Base-by-base conservation (phyloP, 1,284 basidiomycete species). In the Ganoderma boninense region DNA sequence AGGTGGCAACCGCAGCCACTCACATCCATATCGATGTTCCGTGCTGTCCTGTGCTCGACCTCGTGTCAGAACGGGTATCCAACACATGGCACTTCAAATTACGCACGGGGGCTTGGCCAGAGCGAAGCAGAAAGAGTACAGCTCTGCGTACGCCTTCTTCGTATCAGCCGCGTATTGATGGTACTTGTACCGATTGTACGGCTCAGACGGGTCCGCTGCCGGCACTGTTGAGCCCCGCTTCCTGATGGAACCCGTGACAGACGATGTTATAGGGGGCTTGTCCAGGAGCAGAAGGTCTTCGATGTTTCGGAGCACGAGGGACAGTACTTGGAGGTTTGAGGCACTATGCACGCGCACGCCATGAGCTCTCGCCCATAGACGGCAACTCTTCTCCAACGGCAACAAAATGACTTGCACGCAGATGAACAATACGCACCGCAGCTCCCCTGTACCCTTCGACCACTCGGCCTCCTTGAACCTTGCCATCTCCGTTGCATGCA, bases 1-100 rank as follows among this genome's bases (percentile, higher is more conserved):
- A 4, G 14, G 20, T 43, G 20, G 68, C 26, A 43, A n/a, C 56
- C 38, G 59, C 42, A 69, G n/a, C 40, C 69, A 52, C 80, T 75
- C 71, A 92, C 92, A 82, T 95, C 92, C 84, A 94, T 92, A 66
- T 94, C 92, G 72, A 94, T 89, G 78, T 92, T 94, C 73, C 89
- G 85, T 16, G 89, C 89, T 16, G 63, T 62, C 7, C 72, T 75
- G 49, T 35, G 14, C 10, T 43, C 38, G 59, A 26, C 38, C 42
- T 11, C 40, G 23, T 35, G 46, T 64, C 46, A 64, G 29, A 8
- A 46, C 18, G 32, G 23, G 20, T 10, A 57, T 26, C 13, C 38
- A 62, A 56, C 44, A 46, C 16, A 64, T 26, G 20, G 52, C 7
- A n/a, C 32, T 32, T 4, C 18, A 29, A 62, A 26, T 62, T 26